phyloP scores from a whole-genome alignment of 768 basidiomycete species.

The Termitomyces sp. region DNA sequence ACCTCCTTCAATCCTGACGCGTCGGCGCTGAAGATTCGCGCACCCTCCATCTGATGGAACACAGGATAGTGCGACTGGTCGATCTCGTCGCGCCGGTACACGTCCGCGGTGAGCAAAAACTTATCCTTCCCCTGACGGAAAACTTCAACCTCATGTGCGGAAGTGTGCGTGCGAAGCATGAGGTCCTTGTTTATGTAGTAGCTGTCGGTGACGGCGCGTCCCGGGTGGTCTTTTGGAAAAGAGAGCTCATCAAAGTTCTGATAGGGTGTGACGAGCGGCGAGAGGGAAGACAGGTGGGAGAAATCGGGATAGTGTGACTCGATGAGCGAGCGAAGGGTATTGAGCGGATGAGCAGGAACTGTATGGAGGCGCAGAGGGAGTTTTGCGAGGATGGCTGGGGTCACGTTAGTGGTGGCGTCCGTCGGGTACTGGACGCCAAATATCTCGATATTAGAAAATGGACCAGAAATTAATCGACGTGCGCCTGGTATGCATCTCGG shows the following conservation, averaged over 20 bases:
- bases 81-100: conserved; percentile 97
- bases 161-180: conserved; percentile 97
- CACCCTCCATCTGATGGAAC: conserved; percentile 98
- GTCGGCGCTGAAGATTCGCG: conserved; percentile 68
- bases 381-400: conserved; percentile 80
- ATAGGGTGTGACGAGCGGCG: conserved; percentile 83
- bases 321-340: conserved; percentile 77
- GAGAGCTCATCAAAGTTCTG: conserved; percentile 98
- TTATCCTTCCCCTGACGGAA: conserved; percentile 70
- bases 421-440: conserved; percentile 62
- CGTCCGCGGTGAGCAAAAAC: conserved; percentile 95
- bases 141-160: conserved; percentile 95
- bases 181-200: conserved; percentile 90
- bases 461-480: conserved; percentile 8
- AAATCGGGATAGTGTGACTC: conserved; percentile 80
- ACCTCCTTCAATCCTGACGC: conserved; percentile 54
- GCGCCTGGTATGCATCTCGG: neutral
- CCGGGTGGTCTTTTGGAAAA: conserved; percentile 91
- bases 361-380: conserved; percentile 71
- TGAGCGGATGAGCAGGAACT: conserved; percentile 76
- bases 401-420: conserved; percentile 83
- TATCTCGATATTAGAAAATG: conserved; percentile 35
- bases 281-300: conserved; percentile 67
- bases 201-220: conserved; percentile 83
- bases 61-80: conserved; percentile 96